Conservation (phyloP, 2,329 filamentous ascomycete genomes). For the Tolypocladium pustulatum region DNA sequence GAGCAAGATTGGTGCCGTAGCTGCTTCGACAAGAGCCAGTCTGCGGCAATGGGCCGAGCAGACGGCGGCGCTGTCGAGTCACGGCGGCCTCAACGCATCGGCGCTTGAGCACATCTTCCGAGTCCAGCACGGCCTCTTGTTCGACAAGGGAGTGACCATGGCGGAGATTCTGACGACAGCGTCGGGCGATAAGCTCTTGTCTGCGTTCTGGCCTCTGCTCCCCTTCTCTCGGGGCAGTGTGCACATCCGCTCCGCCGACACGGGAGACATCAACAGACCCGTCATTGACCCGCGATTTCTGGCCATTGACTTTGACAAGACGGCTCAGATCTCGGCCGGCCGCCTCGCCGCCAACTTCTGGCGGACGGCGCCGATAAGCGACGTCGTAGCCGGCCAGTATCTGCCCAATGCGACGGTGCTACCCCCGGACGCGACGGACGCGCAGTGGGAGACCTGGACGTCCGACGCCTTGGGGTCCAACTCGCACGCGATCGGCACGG, state of each 20-base stretch:
- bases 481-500: conserved; percentile 36
- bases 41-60: conserved; percentile 20
- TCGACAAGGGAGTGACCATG: conserved; percentile 31
- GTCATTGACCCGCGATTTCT: conserved; percentile 25
- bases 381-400: neutral
- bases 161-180: conserved; percentile 32
- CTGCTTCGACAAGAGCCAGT: conserved; percentile 11
- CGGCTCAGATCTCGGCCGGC: conserved; percentile 14
- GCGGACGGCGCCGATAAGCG: conserved; percentile 12
- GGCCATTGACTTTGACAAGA: conserved; percentile 24
- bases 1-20: conserved; percentile 10
- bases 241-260: conserved; percentile 25
- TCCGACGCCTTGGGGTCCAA: conserved; percentile 10
- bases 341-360: conserved; percentile 20
- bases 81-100: conserved; percentile 15
- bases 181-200: conserved; percentile 18
- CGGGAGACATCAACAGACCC: conserved; percentile 22
- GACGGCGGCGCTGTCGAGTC: conserved; percentile 13
- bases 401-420: neutral
- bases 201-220: conserved; percentile 25
- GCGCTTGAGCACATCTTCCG: conserved; percentile 28
- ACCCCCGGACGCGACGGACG: conserved; percentile 4
- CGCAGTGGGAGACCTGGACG: conserved; percentile 7
- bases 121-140: conserved; percentile 37
- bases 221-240: conserved; percentile 29